Conservation (phyloP, 345 rosid species). For the Tarenaya hassleriana region DNA sequence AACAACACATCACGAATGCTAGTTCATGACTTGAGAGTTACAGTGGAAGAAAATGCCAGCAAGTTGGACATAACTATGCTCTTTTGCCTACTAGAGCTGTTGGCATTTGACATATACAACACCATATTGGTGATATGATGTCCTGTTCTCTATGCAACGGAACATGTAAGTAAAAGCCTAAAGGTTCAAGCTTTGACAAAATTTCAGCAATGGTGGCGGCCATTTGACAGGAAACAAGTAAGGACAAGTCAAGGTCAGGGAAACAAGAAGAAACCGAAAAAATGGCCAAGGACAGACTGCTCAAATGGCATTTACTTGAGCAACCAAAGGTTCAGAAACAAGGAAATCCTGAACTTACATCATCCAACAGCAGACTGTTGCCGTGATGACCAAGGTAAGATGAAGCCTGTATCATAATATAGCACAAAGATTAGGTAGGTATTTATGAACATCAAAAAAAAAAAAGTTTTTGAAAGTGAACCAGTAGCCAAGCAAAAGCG, state of each 20-base stretch:
- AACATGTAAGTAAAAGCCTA: neutral
- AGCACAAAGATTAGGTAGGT: conserved; percentile 13
- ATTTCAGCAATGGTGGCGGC: no score
- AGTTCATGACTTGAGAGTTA: no score
- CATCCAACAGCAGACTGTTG: conserved; percentile 97
- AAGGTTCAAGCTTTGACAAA: neutral
- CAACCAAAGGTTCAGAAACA: conserved; percentile 1
- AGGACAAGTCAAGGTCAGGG: no score
- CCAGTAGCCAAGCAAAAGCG: neutral
- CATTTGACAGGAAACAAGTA: neutral
- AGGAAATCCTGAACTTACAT: conserved; percentile 51
- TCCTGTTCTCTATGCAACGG: neutral
- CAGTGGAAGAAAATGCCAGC: no score
- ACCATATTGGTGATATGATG: neutral
- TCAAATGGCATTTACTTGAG: neutral
- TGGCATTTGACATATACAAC: neutral
- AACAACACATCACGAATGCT: no score
- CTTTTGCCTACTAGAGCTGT: neutral
- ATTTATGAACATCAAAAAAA: conserved; percentile 1
- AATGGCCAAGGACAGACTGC: neutral
- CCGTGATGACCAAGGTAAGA: conserved; percentile 83
- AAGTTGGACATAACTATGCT: no score
- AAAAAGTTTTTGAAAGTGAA: neutral
- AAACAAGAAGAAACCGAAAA: neutral
- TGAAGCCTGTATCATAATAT: conserved; percentile 66